Evolutionary conservation across 2,329 filamentous ascomycete species (phyloP), one percentile per base, ranked within the genome.

Genomic region (Coniochaeta prunicola): DNA sequence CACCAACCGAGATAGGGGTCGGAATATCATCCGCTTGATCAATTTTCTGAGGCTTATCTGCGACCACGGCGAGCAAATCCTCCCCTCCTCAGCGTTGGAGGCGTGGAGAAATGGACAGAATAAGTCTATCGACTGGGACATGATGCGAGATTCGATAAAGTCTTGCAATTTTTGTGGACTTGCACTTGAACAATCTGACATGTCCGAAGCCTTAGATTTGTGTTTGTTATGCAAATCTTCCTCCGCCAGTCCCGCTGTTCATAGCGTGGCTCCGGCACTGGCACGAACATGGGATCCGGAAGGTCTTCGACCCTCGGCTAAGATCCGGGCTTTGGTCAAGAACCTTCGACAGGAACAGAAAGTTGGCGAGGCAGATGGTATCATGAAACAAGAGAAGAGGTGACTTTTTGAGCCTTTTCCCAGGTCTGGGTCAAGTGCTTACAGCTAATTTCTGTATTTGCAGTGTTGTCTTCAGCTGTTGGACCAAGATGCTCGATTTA

Each of bases 401-500:
- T 64, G 57, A 24, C 30, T 53, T 24, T 4, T 30, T 45, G 15
- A 57, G 15, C 31, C 30, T 36, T 15, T 45, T 19, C 19, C 15
- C 19, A 36, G 26, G 10, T 34, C 21, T 33, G 7, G 58, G 19
- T 24, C 12, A 40, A 45, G 34, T 7, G 40, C 40, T 45, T n/a
- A 45, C 12, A 58, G 42, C 45, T 33, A 33, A 33, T 33, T 12
- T 12, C 31, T 12, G 31, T 33, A 34, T 58, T 13, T 19, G 42
- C 28, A 71, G 69, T 53, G 65, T 71, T 2, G 57, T 70, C 2
- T 71, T 71, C 59, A 66, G 58, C 31, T 63, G 40, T 53, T 71
- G 68, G 69, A 67, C 61, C 34, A 40, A 59, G 59, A 72, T 72
- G 69, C 62, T 73, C 0, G 59, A 71, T 38, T 54, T 72, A 2